Conservation (phyloP, 2,329 filamentous ascomycete species). For the Karstenula rhodostoma region DNA sequence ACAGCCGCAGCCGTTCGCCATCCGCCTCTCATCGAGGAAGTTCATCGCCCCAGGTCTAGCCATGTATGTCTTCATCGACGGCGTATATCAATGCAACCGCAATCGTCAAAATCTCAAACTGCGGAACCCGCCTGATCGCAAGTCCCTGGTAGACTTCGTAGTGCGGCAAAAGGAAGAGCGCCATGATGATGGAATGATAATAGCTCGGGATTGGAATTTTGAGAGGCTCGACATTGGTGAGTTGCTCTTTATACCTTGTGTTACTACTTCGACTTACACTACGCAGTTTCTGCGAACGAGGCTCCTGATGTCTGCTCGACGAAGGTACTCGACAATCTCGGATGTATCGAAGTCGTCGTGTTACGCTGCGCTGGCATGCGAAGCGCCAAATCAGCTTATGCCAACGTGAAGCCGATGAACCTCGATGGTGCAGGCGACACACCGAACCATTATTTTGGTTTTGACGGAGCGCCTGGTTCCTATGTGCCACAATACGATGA, state of each 20-base stretch:
- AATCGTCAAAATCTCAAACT: conserved; percentile 55
- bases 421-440: conserved; percentile 39
- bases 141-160: conserved; percentile 56
- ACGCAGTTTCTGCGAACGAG: conserved; percentile 49
- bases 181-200: conserved; percentile 55
- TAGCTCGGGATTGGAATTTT: conserved; percentile 63
- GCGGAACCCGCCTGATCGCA: conserved; percentile 36
- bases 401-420: conserved; percentile 27
- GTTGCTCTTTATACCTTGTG: conserved; percentile 10
- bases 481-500: conserved; percentile 28
- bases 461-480: conserved; percentile 23
- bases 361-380: conserved; percentile 51
- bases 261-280: conserved; percentile 22
- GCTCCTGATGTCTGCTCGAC: conserved; percentile 41
- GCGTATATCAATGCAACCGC: conserved; percentile 65
- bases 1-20: conserved; percentile 55
- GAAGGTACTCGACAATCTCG: conserved; percentile 51
- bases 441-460: conserved; percentile 21
- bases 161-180: conserved; percentile 64
- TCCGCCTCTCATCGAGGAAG: conserved; percentile 58
- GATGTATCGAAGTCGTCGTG: conserved; percentile 59
- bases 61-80: conserved; percentile 66
- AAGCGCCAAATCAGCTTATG: conserved; percentile 23
- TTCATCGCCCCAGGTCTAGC: conserved; percentile 64
- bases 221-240: conserved; percentile 58